Evolutionary conservation across 176 grass and related monocot species (phyloP).

Genomic region (Avena sativa): DNA sequence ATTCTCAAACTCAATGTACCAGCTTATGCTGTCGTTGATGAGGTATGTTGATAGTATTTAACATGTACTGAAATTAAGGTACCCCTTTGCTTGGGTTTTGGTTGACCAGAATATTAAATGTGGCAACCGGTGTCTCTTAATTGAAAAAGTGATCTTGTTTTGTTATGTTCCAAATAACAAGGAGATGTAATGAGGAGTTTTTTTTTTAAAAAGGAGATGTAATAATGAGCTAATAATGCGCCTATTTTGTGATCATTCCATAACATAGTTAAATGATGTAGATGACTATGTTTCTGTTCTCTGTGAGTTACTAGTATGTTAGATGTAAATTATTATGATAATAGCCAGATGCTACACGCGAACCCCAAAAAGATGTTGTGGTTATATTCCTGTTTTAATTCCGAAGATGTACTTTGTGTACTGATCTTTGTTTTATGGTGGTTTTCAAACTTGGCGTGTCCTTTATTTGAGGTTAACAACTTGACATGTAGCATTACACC

Average conservation of each 20-base stretch:
- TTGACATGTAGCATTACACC: constrained; percentile 13
- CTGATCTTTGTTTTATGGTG: background rate
- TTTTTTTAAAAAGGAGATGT: background rate
- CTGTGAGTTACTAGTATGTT: background rate
- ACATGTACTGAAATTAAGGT: background rate
- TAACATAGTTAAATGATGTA: constrained; percentile 25
- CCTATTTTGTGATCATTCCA: background rate
- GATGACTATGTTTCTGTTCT: constrained; percentile 22
- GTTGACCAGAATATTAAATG: constrained; percentile 19
- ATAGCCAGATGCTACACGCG: background rate
- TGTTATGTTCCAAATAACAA: background rate
- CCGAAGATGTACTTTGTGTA: constrained; percentile 4
- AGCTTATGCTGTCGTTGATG: constrained; percentile 88
- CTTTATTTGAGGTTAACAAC: constrained; percentile 8
- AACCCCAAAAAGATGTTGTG: background rate
- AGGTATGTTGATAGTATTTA: constrained; percentile 58
- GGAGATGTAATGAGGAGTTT: background rate
- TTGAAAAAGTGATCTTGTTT: background rate
- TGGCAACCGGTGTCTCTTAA: background rate
- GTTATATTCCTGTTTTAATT: constrained; percentile 19
- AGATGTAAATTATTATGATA: constrained; percentile 1
- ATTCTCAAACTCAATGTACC: constrained; percentile 87
- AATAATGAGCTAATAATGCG: constrained; percentile 4
- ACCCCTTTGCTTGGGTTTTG: constrained; percentile 25
- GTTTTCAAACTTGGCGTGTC: constrained; percentile 3